phyloP scores from a whole-genome alignment of 139 green algal species.

The Diplosphaera chodatii region DNA sequence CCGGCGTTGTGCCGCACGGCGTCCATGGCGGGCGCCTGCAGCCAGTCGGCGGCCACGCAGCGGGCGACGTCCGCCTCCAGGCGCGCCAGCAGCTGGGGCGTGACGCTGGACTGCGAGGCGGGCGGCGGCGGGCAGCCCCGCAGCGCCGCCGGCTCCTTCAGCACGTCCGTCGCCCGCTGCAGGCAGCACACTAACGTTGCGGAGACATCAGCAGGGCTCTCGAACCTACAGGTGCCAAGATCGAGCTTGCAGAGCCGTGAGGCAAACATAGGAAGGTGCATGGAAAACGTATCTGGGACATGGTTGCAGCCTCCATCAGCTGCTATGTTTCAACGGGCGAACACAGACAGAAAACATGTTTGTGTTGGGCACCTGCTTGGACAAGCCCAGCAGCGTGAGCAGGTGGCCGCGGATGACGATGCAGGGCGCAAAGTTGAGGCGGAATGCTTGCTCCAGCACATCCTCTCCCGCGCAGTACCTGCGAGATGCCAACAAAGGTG shows the following conservation, averaged over 20 bases:
- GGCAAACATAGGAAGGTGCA: too few relatives aligned
- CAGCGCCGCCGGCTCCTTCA: not conserved
- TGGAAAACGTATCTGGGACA: too few relatives aligned
- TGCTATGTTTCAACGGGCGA: too few relatives aligned
- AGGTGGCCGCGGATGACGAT: slow-evolving; percentile 60
- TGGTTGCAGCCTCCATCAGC: too few relatives aligned
- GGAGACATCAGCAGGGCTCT: too few relatives aligned
- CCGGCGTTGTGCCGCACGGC: slow-evolving; percentile 38
- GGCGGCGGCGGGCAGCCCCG: not conserved
- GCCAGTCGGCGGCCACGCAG: slow-evolving; percentile 33
- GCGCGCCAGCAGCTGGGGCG: not conserved
- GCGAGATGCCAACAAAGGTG: too few relatives aligned
- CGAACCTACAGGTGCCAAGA: too few relatives aligned
- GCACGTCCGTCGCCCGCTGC: slow-evolving; percentile 5
- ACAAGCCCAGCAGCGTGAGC: slow-evolving; percentile 15
- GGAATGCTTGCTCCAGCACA: slow-evolving; percentile 47
- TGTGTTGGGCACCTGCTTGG: slow-evolving; percentile 16
- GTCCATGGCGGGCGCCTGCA: slow-evolving; percentile 54
- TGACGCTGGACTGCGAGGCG: not conserved
- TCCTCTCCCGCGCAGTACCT: slow-evolving; percentile 44
- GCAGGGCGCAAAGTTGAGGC: slow-evolving; percentile 66
- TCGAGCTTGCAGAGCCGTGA: too few relatives aligned
- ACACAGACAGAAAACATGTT: too few relatives aligned
- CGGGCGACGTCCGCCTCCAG: slow-evolving; percentile 10
- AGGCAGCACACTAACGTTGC: too few relatives aligned